phyloP scores from a whole-genome alignment of 768 basidiomycete genomes.

The Pleurotus tuoliensis region DNA sequence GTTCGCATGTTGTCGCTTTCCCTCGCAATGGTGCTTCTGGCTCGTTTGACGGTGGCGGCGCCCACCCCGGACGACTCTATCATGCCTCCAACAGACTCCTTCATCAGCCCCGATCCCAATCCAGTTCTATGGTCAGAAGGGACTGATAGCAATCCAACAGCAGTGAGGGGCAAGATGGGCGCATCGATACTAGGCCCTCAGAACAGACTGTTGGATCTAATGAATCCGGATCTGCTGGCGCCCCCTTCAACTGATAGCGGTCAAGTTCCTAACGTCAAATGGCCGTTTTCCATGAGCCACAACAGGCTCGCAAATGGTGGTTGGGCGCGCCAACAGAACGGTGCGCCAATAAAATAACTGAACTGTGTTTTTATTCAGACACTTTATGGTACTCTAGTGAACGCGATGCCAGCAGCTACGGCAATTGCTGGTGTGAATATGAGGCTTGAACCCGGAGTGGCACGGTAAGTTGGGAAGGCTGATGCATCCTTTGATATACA shows the following conservation, averaged over 20 bases:
- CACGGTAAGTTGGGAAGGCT: conserved; percentile 29
- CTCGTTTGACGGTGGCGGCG: background rate
- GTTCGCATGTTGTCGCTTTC: background rate
- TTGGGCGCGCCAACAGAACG: conserved; percentile 58
- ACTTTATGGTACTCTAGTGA: conserved; percentile 23
- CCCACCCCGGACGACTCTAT: background rate
- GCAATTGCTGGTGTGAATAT: conserved; percentile 44
- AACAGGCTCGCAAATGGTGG: conserved; percentile 54
- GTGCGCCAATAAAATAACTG: conserved; percentile 20
- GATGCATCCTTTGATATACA: background rate
- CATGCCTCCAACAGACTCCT: conserved; percentile 3
- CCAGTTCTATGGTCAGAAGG: conserved; percentile 31
- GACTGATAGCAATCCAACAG: conserved; percentile 20
- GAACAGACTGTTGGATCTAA: conserved; percentile 32
- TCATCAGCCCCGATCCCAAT: conserved; percentile 35
- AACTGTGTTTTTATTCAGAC: background rate
- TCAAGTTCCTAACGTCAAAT: conserved; percentile 45
- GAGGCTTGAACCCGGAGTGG: conserved; percentile 45
- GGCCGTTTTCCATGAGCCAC: conserved; percentile 53
- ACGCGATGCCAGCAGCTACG: conserved; percentile 46
- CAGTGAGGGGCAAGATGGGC: conserved; percentile 36
- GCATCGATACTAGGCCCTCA: conserved; percentile 39
- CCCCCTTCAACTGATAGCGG: conserved; percentile 44
- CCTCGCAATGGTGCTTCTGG: background rate
- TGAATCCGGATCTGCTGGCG: conserved; percentile 41